Evolutionary conservation across 2,329 filamentous ascomycete species (phyloP).

Genomic region (Xylaria sp.): DNA sequence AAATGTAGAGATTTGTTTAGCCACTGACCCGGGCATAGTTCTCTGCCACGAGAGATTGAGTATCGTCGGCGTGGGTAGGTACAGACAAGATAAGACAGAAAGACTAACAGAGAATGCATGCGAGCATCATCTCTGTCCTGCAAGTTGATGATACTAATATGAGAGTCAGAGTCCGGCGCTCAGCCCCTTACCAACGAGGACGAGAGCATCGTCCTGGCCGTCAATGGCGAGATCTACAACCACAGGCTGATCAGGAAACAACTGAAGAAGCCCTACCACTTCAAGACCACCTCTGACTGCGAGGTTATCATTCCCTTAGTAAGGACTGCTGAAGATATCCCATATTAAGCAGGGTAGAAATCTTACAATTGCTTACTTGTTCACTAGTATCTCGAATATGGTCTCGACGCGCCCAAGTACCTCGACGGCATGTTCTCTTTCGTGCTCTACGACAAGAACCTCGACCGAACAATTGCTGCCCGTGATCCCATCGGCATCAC

Average conservation of each 20-base stretch:
- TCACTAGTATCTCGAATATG: conserved; percentile 86
- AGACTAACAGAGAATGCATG: neutral
- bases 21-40: conserved; percentile 64
- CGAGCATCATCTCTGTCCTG: neutral
- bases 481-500: conserved; percentile 97
- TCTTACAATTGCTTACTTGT: conserved; percentile 32
- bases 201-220: conserved; percentile 86
- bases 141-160: conserved; percentile 4
- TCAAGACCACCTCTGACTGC: conserved; percentile 99
- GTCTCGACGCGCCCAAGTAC: conserved; percentile 88
- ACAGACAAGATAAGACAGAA: conserved; percentile 20
- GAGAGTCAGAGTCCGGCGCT: conserved; percentile 81
- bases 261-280: conserved; percentile 86
- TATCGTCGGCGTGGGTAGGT: conserved; percentile 94
- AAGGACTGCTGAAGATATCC: conserved; percentile 52
- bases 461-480: conserved; percentile 91
- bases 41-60: conserved; percentile 97
- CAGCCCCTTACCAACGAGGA: conserved; percentile 96
- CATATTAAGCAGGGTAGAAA: neutral
- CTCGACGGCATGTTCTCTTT: conserved; percentile 99
- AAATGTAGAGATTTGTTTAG: conserved; percentile 37
- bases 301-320: conserved; percentile 98
- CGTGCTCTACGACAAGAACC: conserved; percentile 94
- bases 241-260: conserved; percentile 92
- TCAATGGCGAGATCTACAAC: conserved; percentile 99